These are phyloP conservation scores for Physaria fendleri DNA, from an alignment of 345 rosid species.

Conservation along the genomic window DNA sequence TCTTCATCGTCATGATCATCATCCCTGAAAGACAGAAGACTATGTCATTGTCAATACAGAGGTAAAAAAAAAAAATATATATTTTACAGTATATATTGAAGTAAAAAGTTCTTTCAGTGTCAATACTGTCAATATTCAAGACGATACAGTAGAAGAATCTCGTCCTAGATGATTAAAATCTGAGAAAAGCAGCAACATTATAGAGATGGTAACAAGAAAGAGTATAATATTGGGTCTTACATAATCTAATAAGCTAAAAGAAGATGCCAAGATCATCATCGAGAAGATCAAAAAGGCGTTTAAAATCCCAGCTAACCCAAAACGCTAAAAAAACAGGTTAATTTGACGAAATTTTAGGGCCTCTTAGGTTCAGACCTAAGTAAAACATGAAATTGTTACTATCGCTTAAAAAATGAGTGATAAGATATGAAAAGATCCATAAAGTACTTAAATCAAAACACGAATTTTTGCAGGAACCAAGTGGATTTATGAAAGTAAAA, in stretches of 20 bases:
- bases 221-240: neutral
- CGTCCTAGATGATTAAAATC: no score
- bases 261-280: neutral
- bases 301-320: neutral
- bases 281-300: neutral
- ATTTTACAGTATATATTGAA: no score
- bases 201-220: neutral
- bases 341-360: neutral
- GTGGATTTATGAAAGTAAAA: neutral
- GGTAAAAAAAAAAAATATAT: no score
- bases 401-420: no score
- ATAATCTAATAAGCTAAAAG: neutral
- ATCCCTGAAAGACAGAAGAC: no score
- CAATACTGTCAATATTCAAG: no score
- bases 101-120: no score
- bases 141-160: no score
- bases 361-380: neutral
- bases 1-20: conserved; percentile 17
- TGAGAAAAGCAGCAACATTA: neutral
- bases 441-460: neutral
- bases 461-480: neutral
- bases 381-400: no score
- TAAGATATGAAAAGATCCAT: no score
- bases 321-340: conserved; percentile 1
- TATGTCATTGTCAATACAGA: no score